phyloP scores from a whole-genome alignment of 2,329 filamentous ascomycete genomes.

The Simplicillium sp. region DNA sequence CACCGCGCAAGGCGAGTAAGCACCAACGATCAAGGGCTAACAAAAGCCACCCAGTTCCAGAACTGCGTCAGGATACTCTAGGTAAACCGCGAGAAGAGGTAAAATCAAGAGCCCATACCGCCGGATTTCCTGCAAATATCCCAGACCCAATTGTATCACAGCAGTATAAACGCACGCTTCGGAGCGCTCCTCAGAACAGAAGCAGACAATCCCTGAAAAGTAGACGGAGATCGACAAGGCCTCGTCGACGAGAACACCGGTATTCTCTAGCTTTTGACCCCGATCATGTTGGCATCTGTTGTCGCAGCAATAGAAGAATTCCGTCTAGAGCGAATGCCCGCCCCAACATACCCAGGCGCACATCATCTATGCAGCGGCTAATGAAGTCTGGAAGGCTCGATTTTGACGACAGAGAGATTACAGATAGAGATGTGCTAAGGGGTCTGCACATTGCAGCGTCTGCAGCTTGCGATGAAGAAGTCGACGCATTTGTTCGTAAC shows the following conservation, averaged over 20 bases:
- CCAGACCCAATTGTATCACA: constrained; percentile 3
- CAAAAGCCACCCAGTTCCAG: not conserved
- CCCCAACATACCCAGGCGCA: constrained; percentile 24
- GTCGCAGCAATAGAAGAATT: constrained; percentile 11
- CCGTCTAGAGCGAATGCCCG: constrained; percentile 13
- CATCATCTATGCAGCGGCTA: constrained; percentile 21
- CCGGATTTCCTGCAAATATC: not conserved
- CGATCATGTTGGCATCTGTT: constrained; percentile 12
- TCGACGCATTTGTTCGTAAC: constrained; percentile 41
- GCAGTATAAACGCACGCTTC: constrained; percentile 1
- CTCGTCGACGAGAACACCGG: too few relatives aligned
- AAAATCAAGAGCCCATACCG: not conserved
- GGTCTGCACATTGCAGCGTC: constrained; percentile 46
- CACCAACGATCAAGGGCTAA: not conserved
- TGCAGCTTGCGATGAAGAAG: constrained; percentile 44
- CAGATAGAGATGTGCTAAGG: constrained; percentile 41
- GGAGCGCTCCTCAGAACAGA: not conserved
- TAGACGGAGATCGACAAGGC: not conserved
- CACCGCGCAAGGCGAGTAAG: not conserved
- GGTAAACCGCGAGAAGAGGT: not conserved
- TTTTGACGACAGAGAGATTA: constrained; percentile 28
- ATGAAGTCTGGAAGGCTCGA: constrained; percentile 14
- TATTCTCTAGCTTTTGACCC: not conserved
- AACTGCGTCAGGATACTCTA: too few relatives aligned
- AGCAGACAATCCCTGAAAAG: not conserved